phyloP scores from a whole-genome alignment of 2,329 filamentous ascomycete species.

The Fusarium tanahbumbuense region DNA sequence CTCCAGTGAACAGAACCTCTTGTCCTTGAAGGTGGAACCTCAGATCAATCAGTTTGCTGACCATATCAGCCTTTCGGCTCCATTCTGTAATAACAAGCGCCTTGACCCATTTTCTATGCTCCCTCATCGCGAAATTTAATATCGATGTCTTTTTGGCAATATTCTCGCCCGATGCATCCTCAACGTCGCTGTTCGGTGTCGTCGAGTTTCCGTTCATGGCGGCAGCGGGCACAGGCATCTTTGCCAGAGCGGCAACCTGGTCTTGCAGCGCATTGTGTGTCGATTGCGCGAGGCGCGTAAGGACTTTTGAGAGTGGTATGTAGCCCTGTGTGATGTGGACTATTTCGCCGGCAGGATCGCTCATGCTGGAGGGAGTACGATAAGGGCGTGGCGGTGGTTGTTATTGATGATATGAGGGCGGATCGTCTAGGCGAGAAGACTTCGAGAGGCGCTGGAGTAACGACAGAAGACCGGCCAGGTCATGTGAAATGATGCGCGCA shows the following conservation, averaged over 20 bases:
- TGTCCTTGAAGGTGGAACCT: constrained; percentile 77
- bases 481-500: constrained; percentile 46
- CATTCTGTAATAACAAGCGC: constrained; percentile 90
- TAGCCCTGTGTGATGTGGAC: constrained; percentile 81
- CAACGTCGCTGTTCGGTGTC: constrained; percentile 50
- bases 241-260: constrained; percentile 75
- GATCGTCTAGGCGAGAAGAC: constrained; percentile 23
- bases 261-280: constrained; percentile 83
- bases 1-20: constrained; percentile 68
- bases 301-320: constrained; percentile 77
- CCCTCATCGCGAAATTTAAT: constrained; percentile 80
- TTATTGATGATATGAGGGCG: constrained; percentile 29
- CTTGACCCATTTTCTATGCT: constrained; percentile 92
- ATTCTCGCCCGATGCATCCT: constrained; percentile 73
- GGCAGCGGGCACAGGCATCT: constrained; percentile 68
- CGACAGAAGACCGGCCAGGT: constrained; percentile 40
- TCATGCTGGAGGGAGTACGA: constrained; percentile 57
- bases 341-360: constrained; percentile 71
- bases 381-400: constrained; percentile 37
- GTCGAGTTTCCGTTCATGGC: constrained; percentile 63
- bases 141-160: constrained; percentile 79
- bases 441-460: constrained; percentile 32
- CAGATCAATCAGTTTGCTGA: constrained; percentile 90
- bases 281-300: constrained; percentile 83
- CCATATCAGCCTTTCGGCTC: constrained; percentile 81